A percentile compares a stretch with the other conserved stretches of the same genome.
Evolutionary conservation across 345 rosid genomes (phyloP).

Genomic region (Trapa incisa): DNA sequence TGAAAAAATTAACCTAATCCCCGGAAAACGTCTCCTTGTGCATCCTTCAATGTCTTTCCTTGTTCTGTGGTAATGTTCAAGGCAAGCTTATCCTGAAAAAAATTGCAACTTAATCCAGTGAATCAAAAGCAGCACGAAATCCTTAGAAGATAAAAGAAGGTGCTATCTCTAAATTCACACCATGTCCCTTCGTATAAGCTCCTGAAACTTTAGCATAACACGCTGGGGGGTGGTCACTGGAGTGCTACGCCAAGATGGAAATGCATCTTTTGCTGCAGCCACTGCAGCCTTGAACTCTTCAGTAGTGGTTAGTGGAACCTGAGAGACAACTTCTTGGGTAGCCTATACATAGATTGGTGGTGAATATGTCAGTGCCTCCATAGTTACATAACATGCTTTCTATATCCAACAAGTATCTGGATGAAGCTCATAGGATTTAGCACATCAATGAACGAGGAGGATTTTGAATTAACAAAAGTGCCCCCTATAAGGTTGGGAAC

Average conservation of each 20-base stretch:
- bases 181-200: slow-evolving; percentile 78
- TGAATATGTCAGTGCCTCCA: not conserved
- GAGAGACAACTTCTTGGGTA: slow-evolving; percentile 83
- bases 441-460: slow-evolving; percentile 57
- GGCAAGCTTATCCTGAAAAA: slow-evolving; percentile 74
- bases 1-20: slow-evolving; percentile 47
- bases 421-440: slow-evolving; percentile 61
- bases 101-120: slow-evolving; percentile 2
- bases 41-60: slow-evolving; percentile 94
- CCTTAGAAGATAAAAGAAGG: not conserved
- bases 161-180: slow-evolving; percentile 20
- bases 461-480: slow-evolving; percentile 53
- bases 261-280: slow-evolving; percentile 76
- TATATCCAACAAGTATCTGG: slow-evolving; percentile 2
- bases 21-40: slow-evolving; percentile 95
- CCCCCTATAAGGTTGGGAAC: slow-evolving; percentile 92
- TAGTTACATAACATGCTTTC: not conserved
- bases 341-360: slow-evolving; percentile 35
- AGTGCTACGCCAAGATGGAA: slow-evolving; percentile 75
- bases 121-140: not conserved
- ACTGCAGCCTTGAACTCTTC: slow-evolving; percentile 91
- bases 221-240: slow-evolving; percentile 84
- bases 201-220: slow-evolving; percentile 82
- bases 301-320: slow-evolving; percentile 72
- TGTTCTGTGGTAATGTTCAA: slow-evolving; percentile 80